Conservation (phyloP, 2,329 filamentous ascomycete species). For the Ophiostoma himal-ulmi region DNA sequence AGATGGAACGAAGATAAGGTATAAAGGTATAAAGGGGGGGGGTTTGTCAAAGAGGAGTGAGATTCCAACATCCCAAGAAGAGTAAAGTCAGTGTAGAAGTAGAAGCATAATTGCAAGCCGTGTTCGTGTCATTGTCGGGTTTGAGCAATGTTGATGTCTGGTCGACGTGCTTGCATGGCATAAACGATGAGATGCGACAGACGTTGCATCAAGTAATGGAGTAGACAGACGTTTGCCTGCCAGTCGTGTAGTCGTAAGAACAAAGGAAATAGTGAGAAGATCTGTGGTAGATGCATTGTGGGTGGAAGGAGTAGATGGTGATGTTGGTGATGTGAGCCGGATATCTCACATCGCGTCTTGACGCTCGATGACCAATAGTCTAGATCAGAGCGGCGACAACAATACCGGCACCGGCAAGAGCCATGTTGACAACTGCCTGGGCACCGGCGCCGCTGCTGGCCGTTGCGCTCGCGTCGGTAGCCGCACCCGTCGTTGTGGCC, state of each 20-base stretch:
- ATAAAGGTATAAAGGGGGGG: not conserved
- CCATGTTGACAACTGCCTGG: not conserved
- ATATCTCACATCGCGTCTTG: not conserved
- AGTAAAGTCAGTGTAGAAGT: not conserved
- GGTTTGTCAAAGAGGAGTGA: not conserved
- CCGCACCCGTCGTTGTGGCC: not conserved
- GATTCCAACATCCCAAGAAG: constrained; percentile 2
- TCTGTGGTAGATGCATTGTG: not conserved
- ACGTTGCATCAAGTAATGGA: not conserved
- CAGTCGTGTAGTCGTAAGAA: constrained; percentile 12
- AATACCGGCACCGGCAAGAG: constrained; percentile 14
- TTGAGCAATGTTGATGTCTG: not conserved
- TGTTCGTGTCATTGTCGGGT: not conserved
- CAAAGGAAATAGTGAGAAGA: not conserved
- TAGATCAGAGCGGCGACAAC: constrained; percentile 7
- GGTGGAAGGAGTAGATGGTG: not conserved
- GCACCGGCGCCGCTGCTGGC: constrained; percentile 5
- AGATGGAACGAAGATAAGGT: not conserved
- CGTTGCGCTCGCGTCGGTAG: not conserved
- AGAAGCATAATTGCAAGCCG: not conserved
- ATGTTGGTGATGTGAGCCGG: not conserved
- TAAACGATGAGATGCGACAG: not conserved
- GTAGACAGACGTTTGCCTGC: constrained; percentile 1
- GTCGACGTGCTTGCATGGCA: not conserved
- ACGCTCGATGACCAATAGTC: not conserved